Percentiles rank a stretch among this genome's conserved stretches.
Evolutionary conservation across 345 rosid genomes (phyloP).

Genomic region (Anacardium occidentale): DNA sequence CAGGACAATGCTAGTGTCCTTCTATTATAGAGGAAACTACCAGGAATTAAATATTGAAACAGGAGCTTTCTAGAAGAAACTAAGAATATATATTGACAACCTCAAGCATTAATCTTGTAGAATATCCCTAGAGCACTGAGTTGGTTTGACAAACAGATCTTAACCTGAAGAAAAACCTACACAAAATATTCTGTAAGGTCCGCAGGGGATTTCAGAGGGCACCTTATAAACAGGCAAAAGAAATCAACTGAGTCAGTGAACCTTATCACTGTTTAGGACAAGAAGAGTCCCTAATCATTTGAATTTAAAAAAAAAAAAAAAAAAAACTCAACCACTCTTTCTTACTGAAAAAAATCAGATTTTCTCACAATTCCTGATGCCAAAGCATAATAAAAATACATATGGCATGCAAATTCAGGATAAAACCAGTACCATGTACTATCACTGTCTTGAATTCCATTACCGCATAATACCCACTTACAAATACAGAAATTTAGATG

Average conservation of each 20-base stretch:
- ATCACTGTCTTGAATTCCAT: background rate
- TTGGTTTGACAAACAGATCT: background rate
- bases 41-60: background rate
- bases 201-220: background rate
- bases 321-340: background rate
- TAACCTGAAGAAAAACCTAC: background rate
- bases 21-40: background rate
- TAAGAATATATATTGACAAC: background rate
- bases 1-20: constrained; percentile 3
- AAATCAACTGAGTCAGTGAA: background rate
- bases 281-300: too few relatives aligned
- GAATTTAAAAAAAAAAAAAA: too few relatives aligned
- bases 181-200: background rate
- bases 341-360: background rate
- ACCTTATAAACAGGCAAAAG: background rate
- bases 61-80: background rate
- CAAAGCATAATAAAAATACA: background rate
- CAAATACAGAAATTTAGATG: background rate
- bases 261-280: background rate
- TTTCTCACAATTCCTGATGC: background rate
- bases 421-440: background rate
- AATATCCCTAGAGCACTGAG: background rate
- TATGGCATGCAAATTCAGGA: background rate
- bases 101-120: too few relatives aligned
- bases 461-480: background rate